phyloP scores from a whole-genome alignment of 2,329 filamentous ascomycete genomes.

The Colletotrichum sp. region DNA sequence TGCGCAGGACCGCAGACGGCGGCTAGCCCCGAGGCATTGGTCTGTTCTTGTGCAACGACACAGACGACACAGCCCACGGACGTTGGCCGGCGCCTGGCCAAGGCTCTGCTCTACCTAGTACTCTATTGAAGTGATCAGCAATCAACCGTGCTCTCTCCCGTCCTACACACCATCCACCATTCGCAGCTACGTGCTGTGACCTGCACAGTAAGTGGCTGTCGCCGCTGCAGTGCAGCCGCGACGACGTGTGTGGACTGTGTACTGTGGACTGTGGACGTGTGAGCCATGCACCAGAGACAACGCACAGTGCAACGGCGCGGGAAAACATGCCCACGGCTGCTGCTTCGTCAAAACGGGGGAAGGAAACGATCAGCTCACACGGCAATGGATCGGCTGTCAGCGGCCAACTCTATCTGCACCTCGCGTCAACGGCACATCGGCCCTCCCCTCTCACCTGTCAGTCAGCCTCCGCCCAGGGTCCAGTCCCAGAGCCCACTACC shows the following conservation, averaged over 20 bases:
- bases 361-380: constrained; percentile 14
- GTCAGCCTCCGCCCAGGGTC: constrained; percentile 1
- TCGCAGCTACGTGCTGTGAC: background rate
- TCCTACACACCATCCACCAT: background rate
- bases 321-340: background rate
- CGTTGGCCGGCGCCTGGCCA: constrained; percentile 11
- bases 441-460: background rate
- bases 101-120: background rate
- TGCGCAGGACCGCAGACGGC: background rate
- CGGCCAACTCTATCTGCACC: constrained; percentile 20
- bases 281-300: background rate
- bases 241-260: background rate
- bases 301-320: constrained; percentile 5
- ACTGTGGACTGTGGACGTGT: background rate
- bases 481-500: background rate
- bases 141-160: background rate
- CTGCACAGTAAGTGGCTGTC: background rate
- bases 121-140: background rate
- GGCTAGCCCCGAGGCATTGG: constrained; percentile 8
- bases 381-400: constrained; percentile 15
- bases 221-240: constrained; percentile 4
- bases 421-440: constrained; percentile 15
- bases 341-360: background rate
- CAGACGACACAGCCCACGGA: constrained; percentile 6
- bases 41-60: constrained; percentile 4